phyloP scores from a whole-genome alignment of 768 basidiomycete species.

The Nidularia sp. region DNA sequence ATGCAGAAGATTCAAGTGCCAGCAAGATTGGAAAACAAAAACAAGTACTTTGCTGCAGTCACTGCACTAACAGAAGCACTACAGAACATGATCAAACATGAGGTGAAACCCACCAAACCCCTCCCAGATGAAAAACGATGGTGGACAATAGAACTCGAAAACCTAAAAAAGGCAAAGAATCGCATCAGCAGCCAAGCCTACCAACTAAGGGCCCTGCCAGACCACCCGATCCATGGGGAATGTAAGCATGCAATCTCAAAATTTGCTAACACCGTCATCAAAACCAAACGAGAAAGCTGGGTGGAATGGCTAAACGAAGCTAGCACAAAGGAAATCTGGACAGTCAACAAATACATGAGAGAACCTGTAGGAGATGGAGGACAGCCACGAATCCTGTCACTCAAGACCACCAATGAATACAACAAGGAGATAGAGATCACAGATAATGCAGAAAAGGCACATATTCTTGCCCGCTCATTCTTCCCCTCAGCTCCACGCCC shows the following conservation, averaged over 20 bases:
- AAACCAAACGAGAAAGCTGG: too few species aligned
- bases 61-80: background rate
- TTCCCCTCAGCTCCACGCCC: slow-evolving; percentile 6
- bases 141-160: slow-evolving; percentile 10
- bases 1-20: background rate
- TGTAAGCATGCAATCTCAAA: too few species aligned
- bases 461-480: slow-evolving; percentile 4
- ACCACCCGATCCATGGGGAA: too few species aligned
- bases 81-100: background rate
- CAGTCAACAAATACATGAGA: too few species aligned
- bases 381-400: slow-evolving; percentile 9
- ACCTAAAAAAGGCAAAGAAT: slow-evolving; percentile 7
- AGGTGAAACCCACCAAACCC: background rate
- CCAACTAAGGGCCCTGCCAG: too few species aligned
- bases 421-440: background rate
- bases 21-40: background rate
- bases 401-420: background rate
- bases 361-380: slow-evolving; percentile 11
- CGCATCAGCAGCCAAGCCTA: too few species aligned
- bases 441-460: slow-evolving; percentile 5
- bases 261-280: too few species aligned
- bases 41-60: background rate
- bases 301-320: too few species aligned
- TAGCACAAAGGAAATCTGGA: too few species aligned
- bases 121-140: slow-evolving; percentile 1